Evolutionary conservation across 1,284 basidiomycete genomes (phyloP).

Genomic region (Lentinula novae-zelandiae): DNA sequence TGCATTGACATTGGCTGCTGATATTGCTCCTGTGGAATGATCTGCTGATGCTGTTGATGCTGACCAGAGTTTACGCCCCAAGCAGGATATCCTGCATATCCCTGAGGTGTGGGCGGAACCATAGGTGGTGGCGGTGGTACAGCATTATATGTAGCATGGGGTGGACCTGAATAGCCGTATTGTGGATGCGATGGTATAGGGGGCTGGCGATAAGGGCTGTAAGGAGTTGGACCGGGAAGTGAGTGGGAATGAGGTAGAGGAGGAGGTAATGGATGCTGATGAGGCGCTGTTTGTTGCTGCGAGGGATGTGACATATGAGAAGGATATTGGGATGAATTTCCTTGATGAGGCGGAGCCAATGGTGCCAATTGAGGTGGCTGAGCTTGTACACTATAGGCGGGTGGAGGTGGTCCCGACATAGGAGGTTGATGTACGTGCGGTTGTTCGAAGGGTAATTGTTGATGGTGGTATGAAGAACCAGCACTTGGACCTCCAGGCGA

Average conservation of each 20-base stretch:
- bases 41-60: constrained; percentile 25
- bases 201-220: constrained; percentile 14
- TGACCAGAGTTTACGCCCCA: constrained; percentile 24
- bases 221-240: neutral
- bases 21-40: neutral
- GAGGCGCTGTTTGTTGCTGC: constrained; percentile 8
- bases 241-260: constrained; percentile 7
- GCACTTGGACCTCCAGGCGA: neutral
- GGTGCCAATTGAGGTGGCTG: constrained; percentile 7
- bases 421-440: constrained; percentile 17
- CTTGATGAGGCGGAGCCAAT: constrained; percentile 16
- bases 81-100: constrained; percentile 15
- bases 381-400: neutral
- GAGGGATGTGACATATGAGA: constrained; percentile 19
- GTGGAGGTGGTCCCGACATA: constrained; percentile 7
- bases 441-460: constrained; percentile 2
- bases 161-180: constrained; percentile 7
- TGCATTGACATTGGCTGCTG: constrained; percentile 1
- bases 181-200: constrained; percentile 3
- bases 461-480: neutral
- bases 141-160: neutral
- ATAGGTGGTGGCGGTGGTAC: neutral
- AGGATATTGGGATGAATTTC: neutral
- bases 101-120: constrained; percentile 9
- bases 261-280: constrained; percentile 11